These are phyloP conservation scores for Chaetomium cochliodes DNA, from an alignment of 495 filamentous ascomycete genomes.

Conservation along the genomic window DNA sequence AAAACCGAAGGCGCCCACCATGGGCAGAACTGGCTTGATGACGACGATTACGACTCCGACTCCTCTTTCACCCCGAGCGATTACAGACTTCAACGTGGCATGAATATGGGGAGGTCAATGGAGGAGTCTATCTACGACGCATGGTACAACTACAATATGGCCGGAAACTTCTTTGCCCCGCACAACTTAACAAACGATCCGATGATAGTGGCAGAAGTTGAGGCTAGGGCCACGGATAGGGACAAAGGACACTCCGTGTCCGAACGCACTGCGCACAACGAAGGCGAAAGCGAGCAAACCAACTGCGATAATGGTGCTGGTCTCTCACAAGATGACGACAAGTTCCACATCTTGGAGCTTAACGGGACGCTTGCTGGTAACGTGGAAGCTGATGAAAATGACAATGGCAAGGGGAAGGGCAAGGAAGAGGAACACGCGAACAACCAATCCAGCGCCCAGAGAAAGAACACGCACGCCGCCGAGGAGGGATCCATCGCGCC, in stretches of 20 bases:
- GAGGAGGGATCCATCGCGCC: neutral
- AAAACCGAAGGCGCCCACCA: neutral
- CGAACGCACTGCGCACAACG: too few species aligned
- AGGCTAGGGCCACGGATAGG: neutral
- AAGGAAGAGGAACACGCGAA: neutral
- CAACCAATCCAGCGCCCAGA: neutral
- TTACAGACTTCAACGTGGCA: neutral
- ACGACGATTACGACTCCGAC: neutral
- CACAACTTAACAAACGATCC: neutral
- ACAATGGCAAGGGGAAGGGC: neutral
- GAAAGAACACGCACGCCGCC: neutral
- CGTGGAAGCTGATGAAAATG: neutral
- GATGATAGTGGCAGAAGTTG: too few species aligned
- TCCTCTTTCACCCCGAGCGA: conserved; percentile 9
- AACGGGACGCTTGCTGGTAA: neutral
- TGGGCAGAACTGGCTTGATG: neutral
- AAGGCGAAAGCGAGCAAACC: neutral
- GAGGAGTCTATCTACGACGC: neutral
- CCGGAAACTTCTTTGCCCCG: neutral
- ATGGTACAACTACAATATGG: neutral
- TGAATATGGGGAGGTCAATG: neutral
- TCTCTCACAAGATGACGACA: neutral
- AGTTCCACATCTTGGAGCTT: neutral
- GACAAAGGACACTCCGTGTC: neutral
- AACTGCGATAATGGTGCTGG: neutral